These are phyloP conservation scores for Cyanophora paradoxa DNA, from an alignment of 78 protist species.

Conservation along the genomic window DNA sequence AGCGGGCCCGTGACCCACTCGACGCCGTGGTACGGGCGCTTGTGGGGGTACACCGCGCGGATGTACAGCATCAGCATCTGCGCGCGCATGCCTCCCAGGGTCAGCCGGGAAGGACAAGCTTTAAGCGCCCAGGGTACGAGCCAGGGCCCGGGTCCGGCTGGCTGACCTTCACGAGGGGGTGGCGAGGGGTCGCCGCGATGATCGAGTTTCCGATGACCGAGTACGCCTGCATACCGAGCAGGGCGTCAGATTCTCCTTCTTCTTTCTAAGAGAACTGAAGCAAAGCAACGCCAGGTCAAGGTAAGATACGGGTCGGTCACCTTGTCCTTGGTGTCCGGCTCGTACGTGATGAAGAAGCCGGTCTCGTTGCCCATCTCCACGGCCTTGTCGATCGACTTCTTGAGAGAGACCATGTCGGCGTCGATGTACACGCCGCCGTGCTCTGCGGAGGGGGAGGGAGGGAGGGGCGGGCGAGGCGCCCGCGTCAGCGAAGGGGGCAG, in stretches of 20 bases:
- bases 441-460: too few species aligned
- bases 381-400: not conserved
- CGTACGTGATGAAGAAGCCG: slow-evolving; percentile 14
- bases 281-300: too few species aligned
- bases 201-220: slow-evolving; percentile 8
- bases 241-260: too few species aligned
- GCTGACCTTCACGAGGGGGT: slow-evolving; percentile 1
- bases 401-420: slow-evolving; percentile 21
- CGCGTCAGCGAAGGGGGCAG: not conserved
- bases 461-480: not conserved
- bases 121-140: too few species aligned
- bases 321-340: slow-evolving; percentile 25
- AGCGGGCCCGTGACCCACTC: slow-evolving; percentile 30
- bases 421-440: slow-evolving; percentile 18
- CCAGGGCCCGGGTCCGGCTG: too few species aligned
- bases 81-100: too few species aligned
- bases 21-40: slow-evolving; percentile 18
- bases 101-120: too few species aligned
- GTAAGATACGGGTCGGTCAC: too few species aligned
- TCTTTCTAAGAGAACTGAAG: too few species aligned
- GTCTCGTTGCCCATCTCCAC: slow-evolving; percentile 8
- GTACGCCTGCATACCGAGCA: too few species aligned
- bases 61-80: slow-evolving; percentile 12
- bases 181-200: slow-evolving; percentile 13
- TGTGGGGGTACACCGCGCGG: slow-evolving; percentile 12